These are phyloP conservation scores for Globisporangium mamillatum DNA, from an alignment of 352 stramenopile species.

Conservation along the genomic window DNA sequence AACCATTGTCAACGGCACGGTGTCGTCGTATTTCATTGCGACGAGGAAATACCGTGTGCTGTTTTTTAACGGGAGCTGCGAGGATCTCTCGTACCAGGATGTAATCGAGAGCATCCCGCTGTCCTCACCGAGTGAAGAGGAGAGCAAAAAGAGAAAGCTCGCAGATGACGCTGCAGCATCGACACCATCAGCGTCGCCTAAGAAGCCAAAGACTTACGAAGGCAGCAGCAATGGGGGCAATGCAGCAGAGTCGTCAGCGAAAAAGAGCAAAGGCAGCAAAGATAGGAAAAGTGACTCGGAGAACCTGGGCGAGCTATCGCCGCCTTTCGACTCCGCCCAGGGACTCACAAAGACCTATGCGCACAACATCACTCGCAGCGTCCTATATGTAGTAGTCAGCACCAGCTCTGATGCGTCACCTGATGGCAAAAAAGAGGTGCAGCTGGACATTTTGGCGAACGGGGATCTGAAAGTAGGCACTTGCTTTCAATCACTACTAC, in stretches of 20 bases:
- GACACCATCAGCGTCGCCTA: conserved; percentile 26
- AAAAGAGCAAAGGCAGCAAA: background rate
- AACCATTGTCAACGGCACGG: conserved; percentile 39
- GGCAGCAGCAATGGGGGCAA: background rate
- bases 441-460: conserved; percentile 35
- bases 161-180: conserved; percentile 15
- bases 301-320: conserved; percentile 6
- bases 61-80: conserved; percentile 48
- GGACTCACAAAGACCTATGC: conserved; percentile 19
- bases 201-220: conserved; percentile 28
- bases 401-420: conserved; percentile 26
- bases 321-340: conserved; percentile 18
- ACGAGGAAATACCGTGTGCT: conserved; percentile 76
- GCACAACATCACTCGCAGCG: conserved; percentile 51
- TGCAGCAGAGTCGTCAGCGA: background rate
- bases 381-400: conserved; percentile 57
- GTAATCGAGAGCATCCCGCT: conserved; percentile 58
- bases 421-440: conserved; percentile 23
- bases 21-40: conserved; percentile 72
- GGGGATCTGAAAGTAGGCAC: conserved; percentile 35
- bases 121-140: conserved; percentile 23
- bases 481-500: background rate
- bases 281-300: background rate
- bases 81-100: conserved; percentile 59
- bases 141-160: conserved; percentile 47